These are phyloP conservation scores for Penicillium polonicum DNA, from an alignment of 2,329 filamentous ascomycete genomes.

Conservation along the genomic window DNA sequence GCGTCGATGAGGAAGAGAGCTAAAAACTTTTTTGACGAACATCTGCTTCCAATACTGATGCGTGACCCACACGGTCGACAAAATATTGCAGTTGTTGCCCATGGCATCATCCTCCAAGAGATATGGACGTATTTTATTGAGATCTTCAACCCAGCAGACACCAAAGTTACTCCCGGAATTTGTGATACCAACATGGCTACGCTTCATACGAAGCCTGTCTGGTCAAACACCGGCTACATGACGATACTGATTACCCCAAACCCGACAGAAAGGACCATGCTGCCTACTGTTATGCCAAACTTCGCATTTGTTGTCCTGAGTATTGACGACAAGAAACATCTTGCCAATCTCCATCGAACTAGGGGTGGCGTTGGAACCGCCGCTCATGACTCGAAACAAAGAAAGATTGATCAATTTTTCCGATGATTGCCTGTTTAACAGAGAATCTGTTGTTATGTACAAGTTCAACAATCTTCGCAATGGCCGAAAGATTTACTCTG, in stretches of 20 bases:
- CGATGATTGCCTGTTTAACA: neutral
- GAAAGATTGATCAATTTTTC: slow-evolving; percentile 75
- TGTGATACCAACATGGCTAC: slow-evolving; percentile 49
- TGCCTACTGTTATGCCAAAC: neutral
- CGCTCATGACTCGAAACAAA: slow-evolving; percentile 71
- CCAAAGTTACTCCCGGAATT: slow-evolving; percentile 27
- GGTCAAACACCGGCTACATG: slow-evolving; percentile 66
- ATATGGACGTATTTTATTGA: slow-evolving; percentile 64
- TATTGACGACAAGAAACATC: slow-evolving; percentile 70
- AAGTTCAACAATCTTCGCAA: neutral
- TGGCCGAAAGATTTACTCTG: slow-evolving; percentile 17
- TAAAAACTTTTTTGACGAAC: slow-evolving; percentile 63
- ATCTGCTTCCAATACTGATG: slow-evolving; percentile 60
- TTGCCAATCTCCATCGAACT: slow-evolving; percentile 73
- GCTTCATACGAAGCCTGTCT: slow-evolving; percentile 50
- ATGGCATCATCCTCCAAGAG: slow-evolving; percentile 75
- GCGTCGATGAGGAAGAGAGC: slow-evolving; percentile 65
- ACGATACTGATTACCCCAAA: slow-evolving; percentile 43
- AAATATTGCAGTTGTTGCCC: slow-evolving; percentile 70
- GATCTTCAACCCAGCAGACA: slow-evolving; percentile 51
- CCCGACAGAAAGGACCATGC: neutral
- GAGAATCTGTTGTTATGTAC: slow-evolving; percentile 5
- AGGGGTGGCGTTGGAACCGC: slow-evolving; percentile 79
- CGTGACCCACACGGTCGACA: slow-evolving; percentile 30
- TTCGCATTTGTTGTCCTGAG: slow-evolving; percentile 48